A percentile compares a stretch with the other conserved stretches of the same genome.
Evolutionary conservation across 2,329 filamentous ascomycete genomes (phyloP).

Genomic region (Verticillium nonalfalfae): DNA sequence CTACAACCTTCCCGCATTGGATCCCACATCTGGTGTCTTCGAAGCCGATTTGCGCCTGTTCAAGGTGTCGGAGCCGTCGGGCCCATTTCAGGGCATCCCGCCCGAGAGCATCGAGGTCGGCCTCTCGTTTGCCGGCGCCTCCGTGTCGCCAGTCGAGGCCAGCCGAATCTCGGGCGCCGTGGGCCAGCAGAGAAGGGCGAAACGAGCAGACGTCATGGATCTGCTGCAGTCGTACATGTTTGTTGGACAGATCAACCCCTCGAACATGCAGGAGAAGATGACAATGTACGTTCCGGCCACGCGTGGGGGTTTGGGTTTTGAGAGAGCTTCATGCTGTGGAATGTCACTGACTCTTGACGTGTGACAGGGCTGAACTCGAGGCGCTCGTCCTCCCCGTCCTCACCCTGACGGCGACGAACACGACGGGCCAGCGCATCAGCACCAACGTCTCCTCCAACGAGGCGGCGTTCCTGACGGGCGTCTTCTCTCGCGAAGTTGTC

Average conservation of each 20-base stretch:
- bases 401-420: constrained; percentile 53
- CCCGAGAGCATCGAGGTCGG: constrained; percentile 47
- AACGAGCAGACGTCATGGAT: constrained; percentile 15
- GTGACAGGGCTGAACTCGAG: constrained; percentile 48
- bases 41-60: constrained; percentile 72
- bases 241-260: constrained; percentile 59
- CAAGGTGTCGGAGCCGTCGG: constrained; percentile 56
- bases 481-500: constrained; percentile 56
- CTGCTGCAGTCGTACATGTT: constrained; percentile 61
- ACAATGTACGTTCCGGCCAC: constrained; percentile 38
- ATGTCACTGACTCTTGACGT: neutral
- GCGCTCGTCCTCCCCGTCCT: constrained; percentile 62
- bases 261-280: constrained; percentile 47
- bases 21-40: constrained; percentile 63
- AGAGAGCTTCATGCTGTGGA: neutral
- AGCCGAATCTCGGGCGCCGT: constrained; percentile 16
- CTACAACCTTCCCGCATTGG: constrained; percentile 71
- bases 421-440: constrained; percentile 43
- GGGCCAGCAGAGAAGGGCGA: constrained; percentile 13
- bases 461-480: constrained; percentile 63
- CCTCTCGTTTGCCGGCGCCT: constrained; percentile 48
- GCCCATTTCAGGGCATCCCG: constrained; percentile 43
- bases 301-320: no score
- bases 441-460: constrained; percentile 65
- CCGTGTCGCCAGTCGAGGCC: constrained; percentile 35